Base-by-base conservation (phyloP, 2,329 filamentous ascomycete species). In the Fusarium sp. region DNA sequence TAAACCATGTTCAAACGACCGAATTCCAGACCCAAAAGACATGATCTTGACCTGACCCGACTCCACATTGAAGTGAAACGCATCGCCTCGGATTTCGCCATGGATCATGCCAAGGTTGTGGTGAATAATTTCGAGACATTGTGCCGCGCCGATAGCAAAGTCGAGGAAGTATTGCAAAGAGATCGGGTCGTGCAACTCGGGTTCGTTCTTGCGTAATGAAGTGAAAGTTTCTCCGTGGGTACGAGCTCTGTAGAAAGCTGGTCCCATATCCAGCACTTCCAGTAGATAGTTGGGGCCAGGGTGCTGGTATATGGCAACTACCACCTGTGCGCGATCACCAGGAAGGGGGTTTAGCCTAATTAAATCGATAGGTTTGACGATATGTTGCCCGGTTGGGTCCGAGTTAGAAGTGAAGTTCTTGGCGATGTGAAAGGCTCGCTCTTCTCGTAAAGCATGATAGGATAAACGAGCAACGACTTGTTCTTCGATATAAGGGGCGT, bases 51-150 rank as follows among this genome's bases (percentile, higher is more conserved):
- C 94, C 58, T 85, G 83, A 58, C 90, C 89, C 2, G 88, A 88
- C 45, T 94, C 88, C 15, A 83, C 77, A 72, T 92, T 92, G 82
- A 93, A 97, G 77, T 98, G 94, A 75, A 98, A 98, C 1, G 94
- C 92, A 79, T 98, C 95, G 7, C 91, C 92, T 28, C 95, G 88
- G 51, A 98, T 91, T 80, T 98, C 95, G 44, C 95, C 95, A 74
- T 98, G 95, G 2, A 97, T 91, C 59, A 94, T 89, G 63, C 93
- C 91, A 60, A 95, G 88, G 10, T 92, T 91, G 79, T 98, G 94
- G 74, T 98, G 95, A n/a, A 98, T 82, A 46, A 97, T 90, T 78
- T 98, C 95, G 48, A 97, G 81, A 76, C 93, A 97, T 78, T 97
- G 89, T 7, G 92, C 89, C 2, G 95, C 92, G 24, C 95, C 95